Evolutionary conservation across 2,329 filamentous ascomycete species (phyloP), one percentile per base, ranked within the genome.

Genomic region (Beauveria medogensis): DNA sequence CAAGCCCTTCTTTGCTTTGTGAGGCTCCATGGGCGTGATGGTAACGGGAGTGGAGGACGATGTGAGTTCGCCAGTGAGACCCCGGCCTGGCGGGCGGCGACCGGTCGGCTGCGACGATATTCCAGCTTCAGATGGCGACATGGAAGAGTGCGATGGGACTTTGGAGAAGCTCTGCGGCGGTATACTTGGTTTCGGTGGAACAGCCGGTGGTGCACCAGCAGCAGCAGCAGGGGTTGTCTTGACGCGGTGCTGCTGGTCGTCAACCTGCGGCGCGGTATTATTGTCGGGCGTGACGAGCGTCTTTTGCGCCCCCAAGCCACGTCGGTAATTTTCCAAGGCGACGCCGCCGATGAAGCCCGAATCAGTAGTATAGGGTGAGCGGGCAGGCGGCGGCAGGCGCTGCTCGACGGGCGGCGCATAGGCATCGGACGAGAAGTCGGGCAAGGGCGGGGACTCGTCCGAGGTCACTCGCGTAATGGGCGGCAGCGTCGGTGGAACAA

Each of bases 331-430:
- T 64, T 75, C 73, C 62, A 84, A 69, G 3, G 82, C 80, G 14
- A 82, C 70, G 3, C 82, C 82, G 18, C 82, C 82, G 55, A 85
- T 79, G 66, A 85, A 85, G 14, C 78, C 74, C 1, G 76, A 74
- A 26, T 75, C 72, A 7, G 70, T 69, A 55, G 70, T 75, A 56
- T 76, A 71, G 3, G 70, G 69, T 3, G 72, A 70, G 37, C 68
- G 69, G 34, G 67, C 70, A 37, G 71, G 68, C 56, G 71, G 70
- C 48, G 66, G 69, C 67, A 65, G 62, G 56, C 65, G 71, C 50
- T 66, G 67, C 53, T 62, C 64, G 20, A 62, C 56, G 14, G 55
- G 22, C 22, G 47, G 47, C 55, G 9, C 51, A 48, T 62, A 62
- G 62, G 59, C 40, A 44, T 43, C 44, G 58, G 59, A 58, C n/a